A percentile compares a stretch with the other conserved stretches of the same genome.
phyloP scores from a whole-genome alignment of 192 early-diverging fungal genomes.

The Entomortierella parvispora region DNA sequence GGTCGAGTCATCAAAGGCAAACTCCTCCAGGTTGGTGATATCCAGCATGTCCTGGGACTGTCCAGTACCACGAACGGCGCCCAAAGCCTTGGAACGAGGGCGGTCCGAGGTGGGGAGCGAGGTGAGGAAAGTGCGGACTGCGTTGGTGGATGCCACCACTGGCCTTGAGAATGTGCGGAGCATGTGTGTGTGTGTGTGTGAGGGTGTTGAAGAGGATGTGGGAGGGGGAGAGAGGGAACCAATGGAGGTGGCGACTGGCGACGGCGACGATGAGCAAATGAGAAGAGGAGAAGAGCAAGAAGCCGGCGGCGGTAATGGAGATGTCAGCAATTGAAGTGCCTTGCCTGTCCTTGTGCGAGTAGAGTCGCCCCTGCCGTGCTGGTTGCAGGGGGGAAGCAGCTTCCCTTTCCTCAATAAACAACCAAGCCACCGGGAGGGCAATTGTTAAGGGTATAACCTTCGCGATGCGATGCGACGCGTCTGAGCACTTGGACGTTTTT shows the following conservation, averaged over 20 bases:
- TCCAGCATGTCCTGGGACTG: slow-evolving; percentile 56
- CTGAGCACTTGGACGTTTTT: no score
- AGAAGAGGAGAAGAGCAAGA: neutral
- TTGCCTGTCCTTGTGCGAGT: no score
- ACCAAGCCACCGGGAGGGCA: no score
- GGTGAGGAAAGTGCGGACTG: slow-evolving; percentile 42
- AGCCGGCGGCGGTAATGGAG: neutral
- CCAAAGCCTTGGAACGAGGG: slow-evolving; percentile 41
- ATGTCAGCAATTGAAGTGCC: no score
- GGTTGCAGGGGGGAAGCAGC: no score
- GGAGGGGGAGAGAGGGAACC: neutral
- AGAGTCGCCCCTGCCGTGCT: no score
- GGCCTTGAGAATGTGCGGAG: slow-evolving; percentile 49
- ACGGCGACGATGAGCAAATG: neutral
- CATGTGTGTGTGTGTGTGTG: slow-evolving; percentile 14
- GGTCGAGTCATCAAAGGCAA: slow-evolving; percentile 66
- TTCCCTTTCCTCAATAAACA: no score
- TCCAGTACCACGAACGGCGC: slow-evolving; percentile 35
- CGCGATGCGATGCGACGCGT: no score
- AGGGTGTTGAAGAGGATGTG: neutral
- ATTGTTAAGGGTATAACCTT: no score
- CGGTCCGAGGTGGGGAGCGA: slow-evolving; percentile 26
- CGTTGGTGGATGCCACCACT: slow-evolving; percentile 4
- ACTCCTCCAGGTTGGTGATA: slow-evolving; percentile 59
- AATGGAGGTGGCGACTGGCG: no score